Base-by-base conservation (phyloP, 176 grass and related monocot species). In the Musa acuminata region DNA sequence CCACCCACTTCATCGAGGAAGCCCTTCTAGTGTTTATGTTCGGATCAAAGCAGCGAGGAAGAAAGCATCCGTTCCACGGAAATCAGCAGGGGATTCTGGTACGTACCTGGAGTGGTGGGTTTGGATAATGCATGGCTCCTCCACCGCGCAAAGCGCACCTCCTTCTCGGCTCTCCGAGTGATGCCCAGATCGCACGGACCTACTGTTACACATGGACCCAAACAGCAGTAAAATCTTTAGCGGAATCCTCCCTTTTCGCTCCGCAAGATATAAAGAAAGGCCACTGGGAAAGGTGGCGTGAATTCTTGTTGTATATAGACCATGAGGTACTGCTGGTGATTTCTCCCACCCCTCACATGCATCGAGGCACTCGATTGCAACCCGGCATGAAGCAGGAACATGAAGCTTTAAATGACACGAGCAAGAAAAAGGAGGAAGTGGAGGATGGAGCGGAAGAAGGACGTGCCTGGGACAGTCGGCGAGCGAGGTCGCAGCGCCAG, bases 81-180 rank as follows among this genome's bases (percentile, higher is more conserved):
- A 10, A 9, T 19, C 60, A 63, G 19, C 16, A 21, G n/a, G 20
- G 60, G 19, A 63, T 22, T 20, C 29, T n/a, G 13, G 9, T n/a
- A 11, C 49, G 20, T 71, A 51, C 68, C 68, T 51, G 35, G 17
- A 71, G 68, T 51, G 35, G 10, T 51, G 48, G 68, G 48, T 51
- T 21, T 20, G 68, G 49, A 71, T 16, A 71, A 71, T 51, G 68
- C 68, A 51, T 3, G n/a, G 48, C 49, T 71, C n/a, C 67, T 70
- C 67, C 26, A 49, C 67, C 27, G 67, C 14, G 48, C 8, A 52
- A 52, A 68, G 25, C 65, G 7, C 19, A n/a, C n/a, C 57, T 19
- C 57, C 16, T 60, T 17, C 3, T n/a, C 17, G 57, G 13, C 8
- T 14, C 13, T 8, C 14, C 16, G 13, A n/a, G n/a, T 1, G 57